phyloP scores from a whole-genome alignment of 148 eudicot genomes.

The Rhododendron williamsianum region DNA sequence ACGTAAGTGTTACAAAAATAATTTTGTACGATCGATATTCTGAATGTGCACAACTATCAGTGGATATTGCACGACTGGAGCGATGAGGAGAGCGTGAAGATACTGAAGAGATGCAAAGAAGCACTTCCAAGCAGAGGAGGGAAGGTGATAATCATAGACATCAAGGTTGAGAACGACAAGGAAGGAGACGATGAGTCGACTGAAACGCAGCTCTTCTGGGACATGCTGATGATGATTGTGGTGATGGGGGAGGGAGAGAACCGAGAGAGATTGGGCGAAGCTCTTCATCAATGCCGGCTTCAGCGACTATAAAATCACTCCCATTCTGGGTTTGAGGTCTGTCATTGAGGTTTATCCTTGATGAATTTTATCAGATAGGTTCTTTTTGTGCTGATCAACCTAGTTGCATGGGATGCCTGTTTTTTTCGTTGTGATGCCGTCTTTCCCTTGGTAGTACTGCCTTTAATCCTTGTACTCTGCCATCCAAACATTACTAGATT shows the following conservation, averaged over 20 bases:
- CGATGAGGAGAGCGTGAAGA: background rate
- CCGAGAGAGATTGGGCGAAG: conserved; percentile 8
- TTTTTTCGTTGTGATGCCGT: too few relatives aligned
- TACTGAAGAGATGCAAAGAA: conserved; percentile 7
- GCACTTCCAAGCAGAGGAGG: conserved; percentile 16
- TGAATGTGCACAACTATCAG: background rate
- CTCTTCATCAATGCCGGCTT: conserved; percentile 6
- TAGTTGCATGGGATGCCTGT: too few relatives aligned
- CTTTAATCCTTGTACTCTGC: too few relatives aligned
- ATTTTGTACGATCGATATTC: too few relatives aligned
- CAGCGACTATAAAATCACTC: conserved; percentile 4
- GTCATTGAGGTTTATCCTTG: conserved; percentile 11
- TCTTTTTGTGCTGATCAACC: too few relatives aligned
- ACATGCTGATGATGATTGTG: conserved; percentile 8
- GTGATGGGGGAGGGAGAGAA: conserved; percentile 8
- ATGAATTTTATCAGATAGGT: background rate
- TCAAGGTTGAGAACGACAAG: background rate
- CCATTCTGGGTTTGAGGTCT: conserved; percentile 9
- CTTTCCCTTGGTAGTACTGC: too few relatives aligned
- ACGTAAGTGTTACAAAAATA: too few relatives aligned
- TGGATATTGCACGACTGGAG: conserved; percentile 12
- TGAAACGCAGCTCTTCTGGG: background rate
- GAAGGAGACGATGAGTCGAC: background rate
- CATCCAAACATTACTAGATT: too few relatives aligned
- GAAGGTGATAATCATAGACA: conserved; percentile 13